phyloP scores from a whole-genome alignment of 371 early-diverging fungal genomes.

The Lichtheimia hyalospora region DNA sequence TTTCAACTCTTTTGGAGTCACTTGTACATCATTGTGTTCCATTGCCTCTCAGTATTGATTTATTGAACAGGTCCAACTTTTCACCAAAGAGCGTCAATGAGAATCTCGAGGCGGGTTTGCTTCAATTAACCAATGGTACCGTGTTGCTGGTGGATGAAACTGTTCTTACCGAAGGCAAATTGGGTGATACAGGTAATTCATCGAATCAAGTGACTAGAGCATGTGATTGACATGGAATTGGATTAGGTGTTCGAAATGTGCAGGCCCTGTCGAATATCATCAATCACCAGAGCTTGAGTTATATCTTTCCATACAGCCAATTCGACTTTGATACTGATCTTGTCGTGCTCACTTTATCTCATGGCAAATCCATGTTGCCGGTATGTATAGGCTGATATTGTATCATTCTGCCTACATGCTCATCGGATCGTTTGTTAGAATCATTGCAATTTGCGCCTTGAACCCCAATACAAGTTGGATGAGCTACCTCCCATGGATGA shows the following conservation, averaged over 20 bases:
- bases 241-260: slow-evolving; percentile 59
- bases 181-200: slow-evolving; percentile 51
- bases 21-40: slow-evolving; percentile 46
- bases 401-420: not conserved
- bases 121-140: slow-evolving; percentile 61
- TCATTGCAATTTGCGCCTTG: slow-evolving; percentile 50
- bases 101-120: slow-evolving; percentile 52
- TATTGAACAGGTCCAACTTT: slow-evolving; percentile 49
- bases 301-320: slow-evolving; percentile 61
- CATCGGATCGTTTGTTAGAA: slow-evolving; percentile 20
- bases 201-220: too few species aligned
- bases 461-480: slow-evolving; percentile 13
- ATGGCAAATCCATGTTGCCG: slow-evolving; percentile 57
- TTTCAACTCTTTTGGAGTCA: slow-evolving; percentile 26
- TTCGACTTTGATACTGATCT: slow-evolving; percentile 65
- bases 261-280: slow-evolving; percentile 56
- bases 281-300: slow-evolving; percentile 53
- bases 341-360: slow-evolving; percentile 49
- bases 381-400: slow-evolving; percentile 35
- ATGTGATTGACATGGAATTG: too few species aligned
- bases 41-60: slow-evolving; percentile 51
- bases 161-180: slow-evolving; percentile 58
- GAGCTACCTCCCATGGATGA: slow-evolving; percentile 16
- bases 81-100: slow-evolving; percentile 54
- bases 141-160: slow-evolving; percentile 62